Base-by-base conservation (phyloP, 2,329 filamentous ascomycete genomes). In the Sporothrix mexicana region DNA sequence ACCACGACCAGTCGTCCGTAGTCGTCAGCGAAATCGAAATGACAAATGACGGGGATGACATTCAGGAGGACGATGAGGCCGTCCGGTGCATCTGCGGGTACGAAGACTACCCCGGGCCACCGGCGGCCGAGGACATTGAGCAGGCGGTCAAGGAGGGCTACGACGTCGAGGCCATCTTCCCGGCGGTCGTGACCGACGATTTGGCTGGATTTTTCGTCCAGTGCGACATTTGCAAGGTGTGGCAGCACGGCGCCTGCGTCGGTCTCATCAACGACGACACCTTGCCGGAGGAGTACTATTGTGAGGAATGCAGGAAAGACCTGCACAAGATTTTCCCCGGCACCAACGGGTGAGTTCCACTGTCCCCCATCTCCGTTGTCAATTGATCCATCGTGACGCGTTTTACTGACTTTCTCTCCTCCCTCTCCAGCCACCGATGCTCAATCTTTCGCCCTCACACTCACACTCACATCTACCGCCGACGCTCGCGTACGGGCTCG, bases 181-280 rank as follows among this genome's bases (percentile, higher is more conserved):
- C 86, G 81, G 83, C 90, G 83, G 84, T 90, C 75, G 86, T 93
- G 75, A 89, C 91, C 45, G 94, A 97, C 78, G 95, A 98, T 76
- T 88, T 95, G 76, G 96, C 95, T 61, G 95, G 95, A 70, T 92
- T 98, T 82, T 99, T 98, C 83, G 95, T 99, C 77, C 95, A 98
- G 85, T 99, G 96, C 87, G 96, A 98, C 83, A 87, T 93, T 76
- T 99, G 96, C 86, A 97, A 97, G 81, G 96, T 98, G 75, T 99
- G 95, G 96, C 96, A 99, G 81, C 96, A 99, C 81, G 96, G 96
- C 78, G 95, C 95, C 74, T 99, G 96, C 80, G 95, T 99, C 74
- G 95, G 96, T 74, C 97, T 99, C 79, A 94, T 97, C 84, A 96
- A 96, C 77, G 95, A 97, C 82, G 92, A 93, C 77, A 91, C 92